phyloP scores from a whole-genome alignment of 192 early-diverging fungal genomes.

The Backusella sp. region DNA sequence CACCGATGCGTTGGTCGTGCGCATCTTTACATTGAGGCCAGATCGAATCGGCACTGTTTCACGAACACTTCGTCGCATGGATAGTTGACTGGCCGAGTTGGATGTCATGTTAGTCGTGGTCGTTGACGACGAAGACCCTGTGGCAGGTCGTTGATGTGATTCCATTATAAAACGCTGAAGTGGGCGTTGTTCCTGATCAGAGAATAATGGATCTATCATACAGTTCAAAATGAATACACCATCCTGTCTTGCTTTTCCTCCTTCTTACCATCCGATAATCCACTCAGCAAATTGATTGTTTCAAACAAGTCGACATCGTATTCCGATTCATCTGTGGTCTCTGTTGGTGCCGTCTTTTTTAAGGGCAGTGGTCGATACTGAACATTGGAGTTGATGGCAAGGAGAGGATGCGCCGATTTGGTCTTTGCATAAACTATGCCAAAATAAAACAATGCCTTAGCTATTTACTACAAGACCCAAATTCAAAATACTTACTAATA shows the following conservation, averaged over 20 bases:
- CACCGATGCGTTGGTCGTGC: conserved; percentile 57
- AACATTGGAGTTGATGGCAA: conserved; percentile 38
- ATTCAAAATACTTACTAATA: conserved; percentile 45
- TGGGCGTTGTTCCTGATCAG: conserved; percentile 4
- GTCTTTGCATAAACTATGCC: conserved; percentile 38
- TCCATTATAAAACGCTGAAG: conserved; percentile 30
- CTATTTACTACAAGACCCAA: no score
- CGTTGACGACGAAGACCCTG: not conserved
- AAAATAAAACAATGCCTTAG: not conserved
- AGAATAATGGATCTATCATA: conserved; percentile 21
- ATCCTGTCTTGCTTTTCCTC: not conserved
- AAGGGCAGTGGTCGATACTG: conserved; percentile 35
- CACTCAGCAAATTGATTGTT: conserved; percentile 52
- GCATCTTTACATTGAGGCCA: conserved; percentile 55
- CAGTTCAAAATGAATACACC: not conserved
- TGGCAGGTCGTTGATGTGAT: not conserved
- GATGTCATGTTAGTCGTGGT: not conserved
- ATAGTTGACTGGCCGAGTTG: not conserved
- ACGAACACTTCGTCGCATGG: conserved; percentile 38
- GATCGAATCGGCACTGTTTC: conserved; percentile 49
- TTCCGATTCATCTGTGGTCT: conserved; percentile 36
- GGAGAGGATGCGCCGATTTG: conserved; percentile 34
- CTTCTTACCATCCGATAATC: conserved; percentile 46
- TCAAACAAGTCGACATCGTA: conserved; percentile 52
- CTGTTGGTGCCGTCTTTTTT: conserved; percentile 11